Evolutionary conservation across 768 basidiomycete genomes (phyloP).

Genomic region (Fistulinella prunicolor): DNA sequence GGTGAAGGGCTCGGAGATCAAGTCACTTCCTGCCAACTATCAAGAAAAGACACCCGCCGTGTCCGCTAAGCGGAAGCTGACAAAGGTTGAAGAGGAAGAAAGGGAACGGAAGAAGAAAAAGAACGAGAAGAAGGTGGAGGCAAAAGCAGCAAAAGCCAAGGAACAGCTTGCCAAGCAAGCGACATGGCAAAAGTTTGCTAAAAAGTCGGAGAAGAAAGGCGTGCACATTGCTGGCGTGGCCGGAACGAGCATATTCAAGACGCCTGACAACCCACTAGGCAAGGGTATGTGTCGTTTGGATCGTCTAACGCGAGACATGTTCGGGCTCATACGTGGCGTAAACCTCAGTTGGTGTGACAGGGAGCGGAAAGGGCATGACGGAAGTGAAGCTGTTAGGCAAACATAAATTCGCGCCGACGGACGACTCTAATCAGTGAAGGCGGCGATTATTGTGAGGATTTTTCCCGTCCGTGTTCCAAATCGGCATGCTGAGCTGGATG

Average conservation of each 20-base stretch:
- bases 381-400: conserved; percentile 64
- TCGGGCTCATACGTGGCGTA: conserved; percentile 15
- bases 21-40: conserved; percentile 61
- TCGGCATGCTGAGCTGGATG: conserved; percentile 10
- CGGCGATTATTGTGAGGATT: conserved; percentile 8
- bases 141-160: conserved; percentile 79
- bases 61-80: conserved; percentile 73
- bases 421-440: conserved; percentile 40
- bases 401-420: conserved; percentile 64
- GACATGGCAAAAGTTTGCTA: conserved; percentile 93
- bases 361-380: conserved; percentile 88
- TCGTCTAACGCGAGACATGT: neutral
- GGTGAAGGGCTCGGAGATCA: conserved; percentile 68
- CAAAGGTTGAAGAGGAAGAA: conserved; percentile 81
- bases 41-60: conserved; percentile 37
- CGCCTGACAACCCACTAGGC: conserved; percentile 87
- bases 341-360: conserved; percentile 79
- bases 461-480: neutral
- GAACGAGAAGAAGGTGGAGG: conserved; percentile 91
- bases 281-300: conserved; percentile 54
- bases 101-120: conserved; percentile 89
- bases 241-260: conserved; percentile 93
- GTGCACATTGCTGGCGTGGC: conserved; percentile 84
- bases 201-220: conserved; percentile 92
- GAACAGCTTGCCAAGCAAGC: conserved; percentile 82